A percentile compares a stretch with the other conserved stretches of the same genome.
Conservation (phyloP, 768 basidiomycete genomes). For the Sarcodon sp. region DNA sequence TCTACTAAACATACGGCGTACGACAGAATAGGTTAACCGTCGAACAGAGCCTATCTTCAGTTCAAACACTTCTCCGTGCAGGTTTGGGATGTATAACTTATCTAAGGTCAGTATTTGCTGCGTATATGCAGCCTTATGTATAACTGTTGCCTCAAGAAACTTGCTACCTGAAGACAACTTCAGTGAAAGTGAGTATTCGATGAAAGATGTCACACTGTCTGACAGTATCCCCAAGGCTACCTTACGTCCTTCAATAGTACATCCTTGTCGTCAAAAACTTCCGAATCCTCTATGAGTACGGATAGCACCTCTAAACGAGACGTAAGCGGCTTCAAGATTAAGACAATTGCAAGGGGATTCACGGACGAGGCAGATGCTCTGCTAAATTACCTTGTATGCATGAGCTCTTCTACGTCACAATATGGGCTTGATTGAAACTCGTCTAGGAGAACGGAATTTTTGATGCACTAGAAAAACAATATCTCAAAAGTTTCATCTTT, state of each 20-base stretch:
- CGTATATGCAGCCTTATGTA: constrained; percentile 5
- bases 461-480: constrained; percentile 75
- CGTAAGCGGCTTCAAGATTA: constrained; percentile 60
- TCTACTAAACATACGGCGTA: neutral
- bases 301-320: constrained; percentile 24
- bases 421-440: neutral
- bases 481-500: constrained; percentile 76
- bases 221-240: constrained; percentile 25
- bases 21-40: constrained; percentile 16
- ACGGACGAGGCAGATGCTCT: constrained; percentile 77
- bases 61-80: constrained; percentile 61
- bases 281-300: constrained; percentile 23
- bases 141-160: constrained; percentile 29
- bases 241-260: constrained; percentile 31
- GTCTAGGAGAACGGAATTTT: constrained; percentile 78
- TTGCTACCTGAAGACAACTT: constrained; percentile 75
- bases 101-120: constrained; percentile 33
- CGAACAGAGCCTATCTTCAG: constrained; percentile 55
- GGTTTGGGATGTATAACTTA: constrained; percentile 70
- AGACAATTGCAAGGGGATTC: constrained; percentile 60
- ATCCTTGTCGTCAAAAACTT: constrained; percentile 17
- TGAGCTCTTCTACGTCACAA: neutral
- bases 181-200: constrained; percentile 33
- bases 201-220: neutral
- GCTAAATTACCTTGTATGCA: constrained; percentile 59